phyloP scores from a whole-genome alignment of 768 basidiomycete genomes.

The Neoboletus brunneissimus region DNA sequence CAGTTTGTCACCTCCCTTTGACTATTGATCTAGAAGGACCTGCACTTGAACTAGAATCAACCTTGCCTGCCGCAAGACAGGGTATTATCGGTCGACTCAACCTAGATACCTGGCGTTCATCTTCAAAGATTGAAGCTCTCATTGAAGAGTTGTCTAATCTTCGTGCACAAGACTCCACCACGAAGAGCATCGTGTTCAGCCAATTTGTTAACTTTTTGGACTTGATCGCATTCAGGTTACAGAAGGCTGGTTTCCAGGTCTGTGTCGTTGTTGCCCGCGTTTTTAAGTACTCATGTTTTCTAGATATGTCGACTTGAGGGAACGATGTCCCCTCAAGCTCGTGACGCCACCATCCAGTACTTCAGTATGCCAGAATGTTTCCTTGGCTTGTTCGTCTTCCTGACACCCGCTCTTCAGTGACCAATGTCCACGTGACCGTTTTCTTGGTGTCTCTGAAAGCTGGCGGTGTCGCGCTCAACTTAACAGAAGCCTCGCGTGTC shows the following conservation, averaged over 20 bases:
- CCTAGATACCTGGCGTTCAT: constrained; percentile 87
- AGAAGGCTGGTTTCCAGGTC: constrained; percentile 88
- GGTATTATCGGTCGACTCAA: constrained; percentile 92
- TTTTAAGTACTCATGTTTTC: not conserved
- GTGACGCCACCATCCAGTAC: constrained; percentile 91
- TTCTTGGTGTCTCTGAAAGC: constrained; percentile 96
- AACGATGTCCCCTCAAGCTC: constrained; percentile 93
- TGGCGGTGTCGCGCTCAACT: constrained; percentile 87
- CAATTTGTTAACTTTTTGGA: constrained; percentile 95
- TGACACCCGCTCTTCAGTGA: constrained; percentile 53
- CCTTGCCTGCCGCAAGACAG: constrained; percentile 53
- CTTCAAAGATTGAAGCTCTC: constrained; percentile 96
- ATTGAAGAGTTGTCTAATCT: constrained; percentile 90
- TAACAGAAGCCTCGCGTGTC: constrained; percentile 89
- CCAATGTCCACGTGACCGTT: constrained; percentile 91
- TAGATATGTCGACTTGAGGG: constrained; percentile 94
- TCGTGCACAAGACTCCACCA: constrained; percentile 79
- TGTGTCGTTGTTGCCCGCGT: constrained; percentile 21
- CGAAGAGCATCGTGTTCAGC: constrained; percentile 95
- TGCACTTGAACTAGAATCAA: constrained; percentile 79
- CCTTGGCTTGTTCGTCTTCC: not conserved
- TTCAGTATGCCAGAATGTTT: constrained; percentile 59
- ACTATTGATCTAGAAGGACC: constrained; percentile 97
- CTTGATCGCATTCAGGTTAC: constrained; percentile 87
- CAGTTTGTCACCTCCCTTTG: constrained; percentile 88